Conservation (phyloP, 371 early-diverging fungal species). For the Mucor mucedo region DNA sequence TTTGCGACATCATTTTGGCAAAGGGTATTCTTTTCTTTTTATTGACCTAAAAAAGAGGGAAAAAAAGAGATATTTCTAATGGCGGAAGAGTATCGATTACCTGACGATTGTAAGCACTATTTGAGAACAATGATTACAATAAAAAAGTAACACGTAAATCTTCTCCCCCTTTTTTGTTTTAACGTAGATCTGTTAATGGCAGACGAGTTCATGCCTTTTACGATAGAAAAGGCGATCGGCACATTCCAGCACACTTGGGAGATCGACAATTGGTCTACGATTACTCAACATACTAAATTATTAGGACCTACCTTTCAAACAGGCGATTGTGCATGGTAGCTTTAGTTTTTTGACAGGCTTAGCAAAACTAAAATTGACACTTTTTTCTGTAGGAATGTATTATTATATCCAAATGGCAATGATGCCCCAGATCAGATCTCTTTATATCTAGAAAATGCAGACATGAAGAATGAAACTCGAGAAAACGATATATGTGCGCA, state of each 20-base stretch:
- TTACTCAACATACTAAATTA: slow-evolving; percentile 47
- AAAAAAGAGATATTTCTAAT: too few relatives aligned
- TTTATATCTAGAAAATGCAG: slow-evolving; percentile 79
- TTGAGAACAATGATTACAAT: background rate
- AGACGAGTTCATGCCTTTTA: slow-evolving; percentile 2
- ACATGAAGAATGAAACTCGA: slow-evolving; percentile 69
- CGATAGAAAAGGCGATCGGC: slow-evolving; percentile 1
- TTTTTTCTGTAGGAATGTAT: slow-evolving; percentile 66
- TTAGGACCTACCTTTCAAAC: slow-evolving; percentile 59
- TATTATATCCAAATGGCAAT: slow-evolving; percentile 90
- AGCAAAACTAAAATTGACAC: background rate
- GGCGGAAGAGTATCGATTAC: background rate
- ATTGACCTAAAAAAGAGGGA: too few relatives aligned
- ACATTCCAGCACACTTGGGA: slow-evolving; percentile 40
- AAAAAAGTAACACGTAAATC: too few relatives aligned
- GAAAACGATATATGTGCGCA: slow-evolving; percentile 68
- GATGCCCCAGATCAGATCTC: slow-evolving; percentile 64
- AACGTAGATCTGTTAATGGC: slow-evolving; percentile 7
- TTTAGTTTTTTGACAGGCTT: background rate
- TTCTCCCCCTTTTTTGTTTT: background rate
- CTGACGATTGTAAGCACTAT: background rate
- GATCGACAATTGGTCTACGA: slow-evolving; percentile 43
- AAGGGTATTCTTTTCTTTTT: too few relatives aligned
- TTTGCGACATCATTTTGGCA: too few relatives aligned
- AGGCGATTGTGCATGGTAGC: slow-evolving; percentile 59